Evolutionary conservation across 2,329 filamentous ascomycete genomes (phyloP).

Genomic region (Arthrobotrys sinensis): DNA sequence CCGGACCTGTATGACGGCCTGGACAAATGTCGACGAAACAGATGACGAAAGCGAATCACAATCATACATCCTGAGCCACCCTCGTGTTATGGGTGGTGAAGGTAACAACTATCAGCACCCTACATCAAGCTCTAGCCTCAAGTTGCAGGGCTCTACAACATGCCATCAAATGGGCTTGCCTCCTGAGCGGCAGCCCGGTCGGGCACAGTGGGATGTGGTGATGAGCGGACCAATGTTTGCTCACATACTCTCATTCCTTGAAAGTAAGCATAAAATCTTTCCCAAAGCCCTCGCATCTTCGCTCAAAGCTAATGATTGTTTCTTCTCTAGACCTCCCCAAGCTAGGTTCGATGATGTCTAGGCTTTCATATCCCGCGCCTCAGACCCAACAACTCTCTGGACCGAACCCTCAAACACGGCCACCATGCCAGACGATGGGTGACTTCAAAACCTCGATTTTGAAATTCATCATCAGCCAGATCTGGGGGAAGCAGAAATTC

Average conservation of each 20-base stretch:
- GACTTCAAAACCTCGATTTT: conserved; percentile 46
- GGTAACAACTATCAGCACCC: not conserved
- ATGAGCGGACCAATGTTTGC: conserved; percentile 41
- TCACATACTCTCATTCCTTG: conserved; percentile 45
- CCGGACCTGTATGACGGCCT: conserved; percentile 44
- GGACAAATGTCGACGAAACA: conserved; percentile 43
- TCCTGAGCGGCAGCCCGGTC: conserved; percentile 27
- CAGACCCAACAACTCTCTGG: conserved; percentile 13
- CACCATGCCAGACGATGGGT: conserved; percentile 12
- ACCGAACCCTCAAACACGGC: conserved; percentile 5
- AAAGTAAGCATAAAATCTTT: conserved; percentile 30
- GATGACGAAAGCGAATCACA: conserved; percentile 38
- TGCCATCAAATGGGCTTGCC: conserved; percentile 34
- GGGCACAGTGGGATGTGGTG: conserved; percentile 32
- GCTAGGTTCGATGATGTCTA: conserved; percentile 38
- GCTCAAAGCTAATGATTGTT: conserved; percentile 6
- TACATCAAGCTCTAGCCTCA: not conserved
- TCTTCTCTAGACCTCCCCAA: conserved; percentile 28
- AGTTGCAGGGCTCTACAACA: not conserved
- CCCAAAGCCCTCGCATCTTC: not conserved
- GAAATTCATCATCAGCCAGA: conserved; percentile 38
- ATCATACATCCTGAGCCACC: conserved; percentile 16
- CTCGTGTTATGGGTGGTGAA: not conserved
- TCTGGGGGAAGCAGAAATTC: conserved; percentile 45
- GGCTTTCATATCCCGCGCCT: conserved; percentile 6